Conservation (phyloP, 2,329 filamentous ascomycete species). For the Ophiocordyceps unilateralis region DNA sequence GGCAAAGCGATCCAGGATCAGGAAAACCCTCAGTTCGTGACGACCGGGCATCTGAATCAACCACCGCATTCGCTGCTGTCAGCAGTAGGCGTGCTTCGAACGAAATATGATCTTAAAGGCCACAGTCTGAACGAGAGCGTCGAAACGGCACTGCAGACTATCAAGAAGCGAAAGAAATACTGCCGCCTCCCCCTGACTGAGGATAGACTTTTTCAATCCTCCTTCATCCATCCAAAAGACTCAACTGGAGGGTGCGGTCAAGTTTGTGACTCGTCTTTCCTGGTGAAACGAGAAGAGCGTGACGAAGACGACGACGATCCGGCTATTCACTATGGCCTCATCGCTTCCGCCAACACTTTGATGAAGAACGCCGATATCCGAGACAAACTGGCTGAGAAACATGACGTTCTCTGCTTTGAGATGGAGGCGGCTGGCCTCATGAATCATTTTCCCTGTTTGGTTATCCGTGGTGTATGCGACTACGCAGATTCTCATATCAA, state of each 20-base stretch:
- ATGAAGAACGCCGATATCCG: neutral
- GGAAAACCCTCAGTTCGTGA: neutral
- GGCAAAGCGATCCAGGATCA: constrained; percentile 7
- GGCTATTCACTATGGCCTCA: neutral
- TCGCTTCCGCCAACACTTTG: neutral
- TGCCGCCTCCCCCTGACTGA: neutral
- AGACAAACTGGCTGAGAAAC: neutral
- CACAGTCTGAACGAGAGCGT: neutral
- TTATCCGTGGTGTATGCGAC: constrained; percentile 17
- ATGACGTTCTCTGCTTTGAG: constrained; percentile 5
- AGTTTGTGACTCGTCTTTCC: neutral
- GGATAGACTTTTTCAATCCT: neutral
- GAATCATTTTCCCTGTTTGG: constrained; percentile 4
- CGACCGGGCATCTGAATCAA: neutral
- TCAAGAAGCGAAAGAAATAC: neutral
- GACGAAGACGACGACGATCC: neutral
- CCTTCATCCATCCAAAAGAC: neutral
- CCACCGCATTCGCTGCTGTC: neutral
- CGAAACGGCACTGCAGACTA: neutral
- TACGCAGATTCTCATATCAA: constrained; percentile 16
- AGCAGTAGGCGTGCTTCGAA: neutral
- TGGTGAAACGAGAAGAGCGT: neutral
- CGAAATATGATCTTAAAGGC: neutral
- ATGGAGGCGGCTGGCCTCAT: constrained; percentile 4
- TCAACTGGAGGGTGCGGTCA: neutral